These are phyloP conservation scores for Penicillium mononematosum DNA, from an alignment of 495 filamentous ascomycete species.

Conservation along the genomic window DNA sequence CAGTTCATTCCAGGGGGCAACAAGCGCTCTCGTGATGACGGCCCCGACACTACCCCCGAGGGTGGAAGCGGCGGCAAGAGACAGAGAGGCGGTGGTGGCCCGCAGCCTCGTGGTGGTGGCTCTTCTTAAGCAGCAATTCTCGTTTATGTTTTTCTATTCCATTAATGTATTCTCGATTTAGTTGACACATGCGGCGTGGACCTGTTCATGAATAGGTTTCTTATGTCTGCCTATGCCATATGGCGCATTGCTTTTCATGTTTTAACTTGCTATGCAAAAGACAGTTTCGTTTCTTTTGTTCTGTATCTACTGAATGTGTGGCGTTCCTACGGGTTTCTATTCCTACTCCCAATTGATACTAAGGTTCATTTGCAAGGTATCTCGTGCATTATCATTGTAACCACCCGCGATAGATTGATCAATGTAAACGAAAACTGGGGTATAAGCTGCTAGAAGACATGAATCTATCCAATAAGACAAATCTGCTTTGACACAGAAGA, in stretches of 20 bases:
- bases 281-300: slow-evolving; percentile 6
- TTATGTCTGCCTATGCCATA: not conserved
- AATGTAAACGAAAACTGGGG: slow-evolving; percentile 1
- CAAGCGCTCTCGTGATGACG: slow-evolving; percentile 65
- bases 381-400: not conserved
- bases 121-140: slow-evolving; percentile 12
- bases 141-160: slow-evolving; percentile 18
- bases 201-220: not conserved
- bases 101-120: slow-evolving; percentile 30
- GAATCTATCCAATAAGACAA: not conserved
- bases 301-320: slow-evolving; percentile 24
- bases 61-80: slow-evolving; percentile 49
- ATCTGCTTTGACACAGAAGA: not conserved
- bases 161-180: slow-evolving; percentile 15
- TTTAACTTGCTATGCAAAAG: not conserved
- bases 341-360: not conserved
- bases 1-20: slow-evolving; percentile 64
- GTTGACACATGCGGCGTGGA: slow-evolving; percentile 1
- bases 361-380: slow-evolving; percentile 1
- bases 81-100: slow-evolving; percentile 50
- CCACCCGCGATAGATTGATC: not conserved
- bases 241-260: not conserved
- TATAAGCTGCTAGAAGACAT: slow-evolving; percentile 7
- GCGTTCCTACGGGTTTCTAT: not conserved
- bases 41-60: slow-evolving; percentile 45